phyloP scores from a whole-genome alignment of 306 rosid genomes.

The Pterocarpus macrocarpus region DNA sequence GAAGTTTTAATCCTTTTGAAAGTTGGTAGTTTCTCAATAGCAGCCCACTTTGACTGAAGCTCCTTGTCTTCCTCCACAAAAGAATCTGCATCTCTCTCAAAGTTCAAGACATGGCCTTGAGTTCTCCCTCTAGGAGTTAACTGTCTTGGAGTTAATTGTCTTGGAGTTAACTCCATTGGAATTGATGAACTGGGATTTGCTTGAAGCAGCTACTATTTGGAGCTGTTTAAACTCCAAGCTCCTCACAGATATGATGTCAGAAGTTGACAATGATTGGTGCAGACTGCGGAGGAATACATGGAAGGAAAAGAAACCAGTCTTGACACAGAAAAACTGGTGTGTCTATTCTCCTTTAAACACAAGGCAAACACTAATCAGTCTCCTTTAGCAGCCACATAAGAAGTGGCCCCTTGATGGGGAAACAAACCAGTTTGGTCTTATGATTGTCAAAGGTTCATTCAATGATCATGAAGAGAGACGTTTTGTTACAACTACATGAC shows the following conservation, averaged over 20 bases:
- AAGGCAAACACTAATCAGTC: constrained; percentile 8
- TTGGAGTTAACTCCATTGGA: constrained; percentile 58
- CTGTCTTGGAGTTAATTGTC: not conserved
- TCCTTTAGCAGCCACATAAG: constrained; percentile 44
- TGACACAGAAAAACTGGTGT: constrained; percentile 25
- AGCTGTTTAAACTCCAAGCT: constrained; percentile 30
- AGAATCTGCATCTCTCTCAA: constrained; percentile 62
- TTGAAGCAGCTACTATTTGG: constrained; percentile 38
- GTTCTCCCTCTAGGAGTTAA: constrained; percentile 51
- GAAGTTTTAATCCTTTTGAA: constrained; percentile 63
- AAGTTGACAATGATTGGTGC: constrained; percentile 37
- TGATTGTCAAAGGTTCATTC: constrained; percentile 46
- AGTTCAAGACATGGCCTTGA: constrained; percentile 50
- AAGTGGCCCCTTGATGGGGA: constrained; percentile 27
- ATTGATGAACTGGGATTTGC: constrained; percentile 20
- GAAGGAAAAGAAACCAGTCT: constrained; percentile 1
- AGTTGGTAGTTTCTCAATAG: constrained; percentile 63
- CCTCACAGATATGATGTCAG: constrained; percentile 30
- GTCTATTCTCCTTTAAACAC: not conserved
- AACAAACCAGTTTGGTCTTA: constrained; percentile 31
- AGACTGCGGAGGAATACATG: constrained; percentile 37
- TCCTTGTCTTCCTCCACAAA: constrained; percentile 64
- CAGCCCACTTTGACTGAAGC: constrained; percentile 65
- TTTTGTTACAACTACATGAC: constrained; percentile 41
- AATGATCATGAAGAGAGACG: constrained; percentile 24